These are phyloP conservation scores for Boletus tylopilopsis DNA, from an alignment of 768 basidiomycete genomes.

Conservation along the genomic window DNA sequence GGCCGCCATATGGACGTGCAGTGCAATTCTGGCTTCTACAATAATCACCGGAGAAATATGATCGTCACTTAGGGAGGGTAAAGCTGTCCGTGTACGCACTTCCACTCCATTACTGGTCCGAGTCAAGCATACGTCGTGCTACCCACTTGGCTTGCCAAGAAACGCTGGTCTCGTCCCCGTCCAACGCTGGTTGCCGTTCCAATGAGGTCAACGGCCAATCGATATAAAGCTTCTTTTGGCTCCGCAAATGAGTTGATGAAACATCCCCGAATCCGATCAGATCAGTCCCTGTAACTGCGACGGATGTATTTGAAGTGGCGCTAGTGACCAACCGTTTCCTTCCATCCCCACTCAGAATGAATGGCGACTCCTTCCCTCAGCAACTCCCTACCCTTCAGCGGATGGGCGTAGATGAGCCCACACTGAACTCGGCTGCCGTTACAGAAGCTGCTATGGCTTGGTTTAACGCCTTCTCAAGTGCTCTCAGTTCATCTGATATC, in stretches of 20 bases:
- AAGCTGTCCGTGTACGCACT: no score
- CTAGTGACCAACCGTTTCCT: not conserved
- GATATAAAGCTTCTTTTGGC: no score
- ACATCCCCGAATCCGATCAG: not conserved
- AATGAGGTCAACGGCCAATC: no score
- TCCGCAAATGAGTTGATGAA: not conserved
- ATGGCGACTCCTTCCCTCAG: conserved; percentile 20
- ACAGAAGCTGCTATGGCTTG: conserved; percentile 25
- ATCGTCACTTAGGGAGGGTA: no score
- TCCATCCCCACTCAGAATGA: conserved; percentile 9
- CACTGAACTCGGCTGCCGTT: conserved; percentile 13
- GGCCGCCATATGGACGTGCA: no score
- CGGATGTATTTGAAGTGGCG: not conserved
- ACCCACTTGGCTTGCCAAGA: no score
- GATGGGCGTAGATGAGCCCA: conserved; percentile 22
- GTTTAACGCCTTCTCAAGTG: conserved; percentile 23
- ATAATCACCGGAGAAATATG: no score
- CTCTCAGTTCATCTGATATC: conserved; percentile 18
- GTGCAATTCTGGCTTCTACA: no score
- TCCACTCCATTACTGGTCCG: no score
- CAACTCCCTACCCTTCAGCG: conserved; percentile 29
- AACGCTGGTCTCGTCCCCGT: no score
- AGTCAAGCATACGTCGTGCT: no score
- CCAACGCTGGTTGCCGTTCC: no score
- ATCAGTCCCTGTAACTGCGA: not conserved